These are phyloP conservation scores for Allomyces macrogynus DNA, from an alignment of 192 early-diverging fungal species.

Conservation along the genomic window DNA sequence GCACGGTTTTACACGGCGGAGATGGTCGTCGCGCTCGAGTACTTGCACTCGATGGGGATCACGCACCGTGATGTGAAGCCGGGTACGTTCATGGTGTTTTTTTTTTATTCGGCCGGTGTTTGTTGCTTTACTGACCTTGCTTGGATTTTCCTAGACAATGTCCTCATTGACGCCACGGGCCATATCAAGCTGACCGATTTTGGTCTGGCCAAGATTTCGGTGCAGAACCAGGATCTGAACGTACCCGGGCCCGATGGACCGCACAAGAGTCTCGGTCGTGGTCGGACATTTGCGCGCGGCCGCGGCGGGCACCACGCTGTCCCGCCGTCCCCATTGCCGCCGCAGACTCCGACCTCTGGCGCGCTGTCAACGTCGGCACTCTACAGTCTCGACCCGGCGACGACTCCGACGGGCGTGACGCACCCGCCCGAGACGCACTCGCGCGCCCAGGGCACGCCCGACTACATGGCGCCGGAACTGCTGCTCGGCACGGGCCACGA, in stretches of 20 bases:
- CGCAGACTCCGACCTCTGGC: not conserved
- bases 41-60: constrained; percentile 76
- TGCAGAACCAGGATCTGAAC: constrained; percentile 10
- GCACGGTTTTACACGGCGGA: constrained; percentile 80
- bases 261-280: not conserved
- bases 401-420: no score
- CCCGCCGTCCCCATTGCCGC: not conserved
- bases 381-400: no score
- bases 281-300: no score
- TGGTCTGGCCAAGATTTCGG: constrained; percentile 69
- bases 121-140: constrained; percentile 3
- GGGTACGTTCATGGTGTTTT: no score
- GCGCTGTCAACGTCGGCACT: no score
- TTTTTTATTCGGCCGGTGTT: no score
- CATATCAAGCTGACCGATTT: constrained; percentile 48
- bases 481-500: constrained; percentile 68
- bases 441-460: constrained; percentile 51
- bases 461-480: constrained; percentile 85
- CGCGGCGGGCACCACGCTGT: no score
- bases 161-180: constrained; percentile 32
- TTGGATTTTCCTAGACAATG: constrained; percentile 23
- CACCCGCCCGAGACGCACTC: no score
- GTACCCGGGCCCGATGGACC: no score
- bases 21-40: constrained; percentile 71
- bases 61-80: constrained; percentile 68